Evolutionary conservation across 257 asterid genomes (phyloP).

Genomic region (Pogostemon cablin): DNA sequence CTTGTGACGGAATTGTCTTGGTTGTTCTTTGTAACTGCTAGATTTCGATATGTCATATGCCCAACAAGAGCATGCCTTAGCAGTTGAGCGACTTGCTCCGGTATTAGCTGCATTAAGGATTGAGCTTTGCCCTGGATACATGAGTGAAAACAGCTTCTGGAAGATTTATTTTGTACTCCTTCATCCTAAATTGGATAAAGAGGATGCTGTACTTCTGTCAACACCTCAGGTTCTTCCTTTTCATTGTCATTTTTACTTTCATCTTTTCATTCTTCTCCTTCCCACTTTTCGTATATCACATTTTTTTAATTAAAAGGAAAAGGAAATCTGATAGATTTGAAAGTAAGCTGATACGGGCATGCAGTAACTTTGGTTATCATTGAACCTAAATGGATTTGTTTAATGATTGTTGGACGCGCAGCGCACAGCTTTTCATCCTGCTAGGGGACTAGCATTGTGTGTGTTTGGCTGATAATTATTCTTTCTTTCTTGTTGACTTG

Average conservation of each 20-base stretch:
- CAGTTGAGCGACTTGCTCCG: constrained; percentile 83
- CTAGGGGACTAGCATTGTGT: not conserved
- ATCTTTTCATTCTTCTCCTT: constrained; percentile 17
- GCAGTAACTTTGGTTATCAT: constrained; percentile 15
- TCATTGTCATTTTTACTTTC: not conserved
- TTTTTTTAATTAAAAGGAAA: not conserved
- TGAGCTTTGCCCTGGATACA: constrained; percentile 88
- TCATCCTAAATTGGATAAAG: constrained; percentile 68
- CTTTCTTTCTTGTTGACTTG: constrained; percentile 12
- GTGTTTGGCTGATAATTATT: not conserved
- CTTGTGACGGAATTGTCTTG: constrained; percentile 17
- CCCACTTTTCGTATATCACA: not conserved
- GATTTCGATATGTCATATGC: constrained; percentile 80
- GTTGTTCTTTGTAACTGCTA: constrained; percentile 31
- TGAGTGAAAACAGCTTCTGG: constrained; percentile 89
- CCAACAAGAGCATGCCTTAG: constrained; percentile 94
- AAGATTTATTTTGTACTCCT: constrained; percentile 88
- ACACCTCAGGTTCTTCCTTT: constrained; percentile 71
- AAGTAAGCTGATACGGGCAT: constrained; percentile 10
- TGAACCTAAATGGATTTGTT: constrained; percentile 10
- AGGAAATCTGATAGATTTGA: constrained; percentile 15
- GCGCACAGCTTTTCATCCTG: constrained; percentile 15
- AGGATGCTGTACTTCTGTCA: constrained; percentile 66
- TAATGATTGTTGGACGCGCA: not conserved
- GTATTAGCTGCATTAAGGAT: constrained; percentile 78